Conservation (phyloP, 768 basidiomycete species). For the Crepidotus variabilis region DNA sequence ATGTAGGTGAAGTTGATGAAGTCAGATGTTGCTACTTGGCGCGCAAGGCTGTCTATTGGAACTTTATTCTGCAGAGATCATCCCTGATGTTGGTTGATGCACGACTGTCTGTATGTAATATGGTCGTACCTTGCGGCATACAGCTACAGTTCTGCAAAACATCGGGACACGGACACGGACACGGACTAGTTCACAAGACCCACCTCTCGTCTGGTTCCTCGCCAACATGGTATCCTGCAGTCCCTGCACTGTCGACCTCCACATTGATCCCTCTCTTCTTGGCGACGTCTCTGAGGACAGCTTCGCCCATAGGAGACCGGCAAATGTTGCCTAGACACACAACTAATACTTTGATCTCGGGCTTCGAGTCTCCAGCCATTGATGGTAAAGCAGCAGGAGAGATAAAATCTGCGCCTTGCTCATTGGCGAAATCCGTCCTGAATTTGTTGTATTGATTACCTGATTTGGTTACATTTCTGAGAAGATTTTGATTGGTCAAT, state of each 20-base stretch:
- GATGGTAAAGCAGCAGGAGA: constrained; percentile 5
- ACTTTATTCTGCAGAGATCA: constrained; percentile 54
- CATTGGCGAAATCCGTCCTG: too few relatives aligned
- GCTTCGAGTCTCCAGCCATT: constrained; percentile 23
- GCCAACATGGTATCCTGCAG: constrained; percentile 78
- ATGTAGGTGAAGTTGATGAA: constrained; percentile 80
- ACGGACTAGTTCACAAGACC: constrained; percentile 5
- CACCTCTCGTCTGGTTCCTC: constrained; percentile 84
- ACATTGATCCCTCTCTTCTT: constrained; percentile 63
- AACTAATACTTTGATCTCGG: constrained; percentile 55
- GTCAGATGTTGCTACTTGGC: constrained; percentile 64
- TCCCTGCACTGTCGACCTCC: constrained; percentile 80
- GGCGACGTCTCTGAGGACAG: constrained; percentile 71
- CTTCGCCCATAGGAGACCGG: constrained; percentile 91
- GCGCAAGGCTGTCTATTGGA: constrained; percentile 65
- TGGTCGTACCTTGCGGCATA: constrained; percentile 60
- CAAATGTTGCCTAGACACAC: constrained; percentile 87
- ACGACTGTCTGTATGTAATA: background rate
- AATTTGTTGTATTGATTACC: too few relatives aligned
- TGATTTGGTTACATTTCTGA: too few relatives aligned
- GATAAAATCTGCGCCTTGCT: too few relatives aligned
- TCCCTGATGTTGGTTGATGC: constrained; percentile 1
- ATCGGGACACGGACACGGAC: constrained; percentile 1
- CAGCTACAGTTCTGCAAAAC: constrained; percentile 52
- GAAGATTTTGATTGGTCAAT: background rate